Percentiles rank a stretch among this genome's conserved stretches.
Conservation (phyloP, 139 green algal species). For the Coelastrella sp. region DNA sequence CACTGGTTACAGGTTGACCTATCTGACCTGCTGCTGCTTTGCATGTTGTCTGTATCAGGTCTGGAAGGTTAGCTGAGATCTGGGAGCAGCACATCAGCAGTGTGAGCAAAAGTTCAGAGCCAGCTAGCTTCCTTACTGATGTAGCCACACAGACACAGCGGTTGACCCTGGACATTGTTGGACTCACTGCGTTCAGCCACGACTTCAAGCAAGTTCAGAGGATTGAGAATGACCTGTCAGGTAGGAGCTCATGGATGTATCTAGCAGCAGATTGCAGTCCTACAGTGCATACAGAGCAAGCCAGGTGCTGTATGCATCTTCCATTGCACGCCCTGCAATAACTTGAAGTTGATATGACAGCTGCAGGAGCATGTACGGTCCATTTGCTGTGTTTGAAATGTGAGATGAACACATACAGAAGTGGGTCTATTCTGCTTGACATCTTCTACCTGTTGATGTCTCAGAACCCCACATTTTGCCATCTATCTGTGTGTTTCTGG, state of each 20-base stretch:
- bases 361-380: too few species aligned
- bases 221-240: constrained; percentile 34
- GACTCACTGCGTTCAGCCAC: constrained; percentile 74
- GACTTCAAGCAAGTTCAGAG: constrained; percentile 67
- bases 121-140: constrained; percentile 57
- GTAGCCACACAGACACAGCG: constrained; percentile 75
- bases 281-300: too few species aligned
- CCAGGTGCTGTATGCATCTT: too few species aligned
- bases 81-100: constrained; percentile 31
- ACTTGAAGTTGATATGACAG: too few species aligned
- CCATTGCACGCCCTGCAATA: too few species aligned
- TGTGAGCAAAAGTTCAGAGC: neutral
- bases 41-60: too few species aligned
- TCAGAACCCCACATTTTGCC: neutral
- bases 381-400: too few species aligned
- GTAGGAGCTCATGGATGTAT: neutral
- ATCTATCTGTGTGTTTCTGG: neutral
- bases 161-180: constrained; percentile 79
- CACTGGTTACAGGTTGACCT: too few species aligned
- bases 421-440: too few species aligned
- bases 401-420: too few species aligned
- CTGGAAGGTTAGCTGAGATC: constrained; percentile 54
- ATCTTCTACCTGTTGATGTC: neutral
- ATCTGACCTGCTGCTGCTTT: too few species aligned
- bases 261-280: too few species aligned